Percentiles rank a stretch among this genome's conserved stretches.
phyloP scores from a whole-genome alignment of 2,329 filamentous ascomycete species.

The Apiospora arundinis region DNA sequence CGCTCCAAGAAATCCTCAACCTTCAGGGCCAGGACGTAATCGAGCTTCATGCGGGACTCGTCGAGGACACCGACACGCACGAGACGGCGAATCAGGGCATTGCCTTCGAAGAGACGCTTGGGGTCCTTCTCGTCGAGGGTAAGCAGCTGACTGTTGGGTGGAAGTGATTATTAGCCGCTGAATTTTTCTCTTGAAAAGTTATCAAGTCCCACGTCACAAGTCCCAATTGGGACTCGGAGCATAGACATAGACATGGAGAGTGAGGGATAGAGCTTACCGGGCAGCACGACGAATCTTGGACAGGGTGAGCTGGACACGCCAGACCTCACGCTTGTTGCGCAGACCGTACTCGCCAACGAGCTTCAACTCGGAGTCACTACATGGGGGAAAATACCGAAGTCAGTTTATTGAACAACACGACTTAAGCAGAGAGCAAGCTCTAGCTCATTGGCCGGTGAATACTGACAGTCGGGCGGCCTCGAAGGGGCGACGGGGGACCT shows the following conservation, averaged over 20 bases:
- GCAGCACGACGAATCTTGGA: constrained; percentile 99
- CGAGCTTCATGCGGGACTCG: constrained; percentile 99
- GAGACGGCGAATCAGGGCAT: constrained; percentile 99
- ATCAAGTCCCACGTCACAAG: constrained; percentile 25
- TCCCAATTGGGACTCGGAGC: background rate
- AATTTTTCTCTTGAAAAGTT: constrained; percentile 27
- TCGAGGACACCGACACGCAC: constrained; percentile 99
- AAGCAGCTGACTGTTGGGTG: constrained; percentile 83
- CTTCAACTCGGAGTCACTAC: constrained; percentile 99
- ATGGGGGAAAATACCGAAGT: constrained; percentile 49
- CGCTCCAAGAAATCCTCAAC: constrained; percentile 99
- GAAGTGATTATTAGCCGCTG: too few relatives aligned
- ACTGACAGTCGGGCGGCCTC: constrained; percentile 99
- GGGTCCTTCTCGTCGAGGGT: constrained; percentile 99
- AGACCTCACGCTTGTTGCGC: constrained; percentile 99
- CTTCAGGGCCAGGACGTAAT: constrained; percentile 99
- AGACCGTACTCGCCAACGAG: constrained; percentile 99
- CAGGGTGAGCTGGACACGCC: constrained; percentile 98
- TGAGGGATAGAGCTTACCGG: constrained; percentile 68
- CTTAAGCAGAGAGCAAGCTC: constrained; percentile 96
- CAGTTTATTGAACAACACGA: constrained; percentile 82
- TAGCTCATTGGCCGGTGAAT: constrained; percentile 92
- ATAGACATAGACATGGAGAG: background rate
- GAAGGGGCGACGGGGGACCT: constrained; percentile 97
- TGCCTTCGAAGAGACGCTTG: constrained; percentile 99